phyloP scores from a whole-genome alignment of 75 land plant genomes.

The Azolla pinnata region DNA sequence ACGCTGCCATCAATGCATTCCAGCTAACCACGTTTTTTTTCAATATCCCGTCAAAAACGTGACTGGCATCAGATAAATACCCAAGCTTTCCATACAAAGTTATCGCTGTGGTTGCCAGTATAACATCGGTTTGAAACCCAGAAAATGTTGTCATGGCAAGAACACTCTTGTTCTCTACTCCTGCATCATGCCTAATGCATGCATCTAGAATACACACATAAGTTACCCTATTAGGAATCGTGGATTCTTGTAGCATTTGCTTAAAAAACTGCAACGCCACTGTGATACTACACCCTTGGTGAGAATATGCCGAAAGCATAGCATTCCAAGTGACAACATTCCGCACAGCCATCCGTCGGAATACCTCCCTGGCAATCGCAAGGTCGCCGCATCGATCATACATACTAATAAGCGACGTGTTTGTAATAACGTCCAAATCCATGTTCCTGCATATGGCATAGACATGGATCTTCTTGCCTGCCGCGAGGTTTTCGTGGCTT shows the following conservation, averaged over 20 bases:
- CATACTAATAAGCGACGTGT: slow-evolving; percentile 8
- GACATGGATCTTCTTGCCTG: slow-evolving; percentile 6
- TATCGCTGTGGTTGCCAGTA: too few species aligned
- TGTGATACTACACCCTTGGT: slow-evolving; percentile 25
- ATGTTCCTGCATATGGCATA: background rate
- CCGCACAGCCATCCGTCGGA: slow-evolving; percentile 1
- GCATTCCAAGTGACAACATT: slow-evolving; percentile 13
- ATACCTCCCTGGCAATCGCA: slow-evolving; percentile 5
- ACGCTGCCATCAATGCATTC: too few species aligned
- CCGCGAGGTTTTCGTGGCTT: background rate
- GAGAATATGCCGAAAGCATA: background rate
- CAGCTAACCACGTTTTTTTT: too few species aligned
- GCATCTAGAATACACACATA: slow-evolving; percentile 12
- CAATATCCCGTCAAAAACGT: too few species aligned
- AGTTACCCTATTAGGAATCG: slow-evolving; percentile 5
- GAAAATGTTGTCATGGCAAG: too few species aligned
- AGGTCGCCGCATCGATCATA: slow-evolving; percentile 12
- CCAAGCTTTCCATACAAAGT: too few species aligned
- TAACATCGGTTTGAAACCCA: too few species aligned
- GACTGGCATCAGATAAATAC: too few species aligned
- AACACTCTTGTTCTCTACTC: too few species aligned
- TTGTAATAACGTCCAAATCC: background rate
- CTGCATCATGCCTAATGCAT: too few species aligned
- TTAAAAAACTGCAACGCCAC: slow-evolving; percentile 36
- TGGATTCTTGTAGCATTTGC: slow-evolving; percentile 1